A percentile compares a stretch with the other conserved stretches of the same genome.
phyloP scores from a whole-genome alignment of 129 eudicot species.

The Helianthus tuberosus region DNA sequence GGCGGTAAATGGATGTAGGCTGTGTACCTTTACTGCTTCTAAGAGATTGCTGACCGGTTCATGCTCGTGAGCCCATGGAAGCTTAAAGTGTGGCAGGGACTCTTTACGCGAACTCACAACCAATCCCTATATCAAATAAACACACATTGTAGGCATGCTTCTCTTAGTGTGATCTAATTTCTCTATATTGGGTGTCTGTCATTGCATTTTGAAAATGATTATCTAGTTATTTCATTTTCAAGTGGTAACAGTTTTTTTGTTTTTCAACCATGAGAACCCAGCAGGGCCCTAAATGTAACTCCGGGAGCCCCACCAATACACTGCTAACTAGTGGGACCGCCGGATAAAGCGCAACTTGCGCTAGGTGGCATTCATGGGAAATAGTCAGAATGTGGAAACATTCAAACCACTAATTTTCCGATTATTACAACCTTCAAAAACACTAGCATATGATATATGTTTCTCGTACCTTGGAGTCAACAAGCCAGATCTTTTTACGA shows the following conservation, averaged over 20 bases:
- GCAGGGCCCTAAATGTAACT: no score
- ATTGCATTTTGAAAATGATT: no score
- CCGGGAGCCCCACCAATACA: no score
- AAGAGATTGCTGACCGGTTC: slow-evolving; percentile 63
- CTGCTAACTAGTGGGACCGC: no score
- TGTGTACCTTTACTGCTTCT: slow-evolving; percentile 78
- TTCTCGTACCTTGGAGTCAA: slow-evolving; percentile 81
- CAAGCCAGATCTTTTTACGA: slow-evolving; percentile 93
- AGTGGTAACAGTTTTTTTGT: no score
- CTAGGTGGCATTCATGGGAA: no score
- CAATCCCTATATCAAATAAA: slow-evolving; percentile 58
- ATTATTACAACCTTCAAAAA: not conserved
- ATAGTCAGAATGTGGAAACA: no score
- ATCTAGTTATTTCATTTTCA: no score
- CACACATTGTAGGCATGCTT: not conserved
- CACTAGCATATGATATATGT: not conserved
- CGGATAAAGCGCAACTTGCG: no score
- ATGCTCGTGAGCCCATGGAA: slow-evolving; percentile 92
- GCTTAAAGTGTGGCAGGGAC: slow-evolving; percentile 83
- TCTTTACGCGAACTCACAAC: slow-evolving; percentile 75
- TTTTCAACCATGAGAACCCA: no score
- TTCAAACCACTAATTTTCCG: not conserved
- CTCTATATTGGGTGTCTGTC: no score
- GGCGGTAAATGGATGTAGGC: not conserved
- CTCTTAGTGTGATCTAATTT: not conserved